Evolutionary conservation across 179 eudicot genomes (phyloP).

Genomic region (Spinacia oleracea): DNA sequence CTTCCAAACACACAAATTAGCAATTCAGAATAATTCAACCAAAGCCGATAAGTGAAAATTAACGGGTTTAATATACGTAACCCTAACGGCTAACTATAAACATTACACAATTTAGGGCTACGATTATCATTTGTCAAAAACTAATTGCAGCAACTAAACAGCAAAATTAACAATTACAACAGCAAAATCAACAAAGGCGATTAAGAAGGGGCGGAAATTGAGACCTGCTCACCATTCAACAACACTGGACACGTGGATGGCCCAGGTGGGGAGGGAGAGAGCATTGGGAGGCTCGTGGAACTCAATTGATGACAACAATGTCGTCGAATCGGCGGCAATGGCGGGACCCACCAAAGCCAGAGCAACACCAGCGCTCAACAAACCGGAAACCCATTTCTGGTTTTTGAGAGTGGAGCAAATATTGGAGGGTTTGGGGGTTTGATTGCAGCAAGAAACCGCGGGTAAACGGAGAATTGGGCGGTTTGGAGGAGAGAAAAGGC

Average conservation of each 20-base stretch:
- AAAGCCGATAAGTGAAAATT: not conserved
- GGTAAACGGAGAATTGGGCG: slow-evolving; percentile 9
- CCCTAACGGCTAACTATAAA: too few species aligned
- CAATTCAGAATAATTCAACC: not conserved
- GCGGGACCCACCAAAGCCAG: slow-evolving; percentile 53
- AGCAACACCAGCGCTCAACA: slow-evolving; percentile 53
- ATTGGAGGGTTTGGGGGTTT: slow-evolving; percentile 12
- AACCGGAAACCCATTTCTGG: slow-evolving; percentile 31
- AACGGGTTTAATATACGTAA: too few species aligned
- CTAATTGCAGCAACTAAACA: not conserved
- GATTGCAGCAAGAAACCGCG: slow-evolving; percentile 20
- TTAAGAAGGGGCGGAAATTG: not conserved
- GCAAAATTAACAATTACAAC: not conserved
- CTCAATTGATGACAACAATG: slow-evolving; percentile 41
- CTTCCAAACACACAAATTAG: slow-evolving; percentile 25
- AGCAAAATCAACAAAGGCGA: not conserved
- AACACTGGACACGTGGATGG: slow-evolving; percentile 88
- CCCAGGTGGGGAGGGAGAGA: slow-evolving; percentile 94
- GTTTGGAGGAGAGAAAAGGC: slow-evolving; percentile 15
- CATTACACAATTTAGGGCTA: too few species aligned
- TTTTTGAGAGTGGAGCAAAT: not conserved
- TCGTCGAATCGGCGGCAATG: slow-evolving; percentile 47
- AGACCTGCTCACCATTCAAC: slow-evolving; percentile 59
- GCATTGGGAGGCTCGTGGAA: slow-evolving; percentile 79
- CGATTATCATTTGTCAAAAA: too few species aligned